These are phyloP conservation scores for Wickerhamiella cacticola DNA, from an alignment of 805 yeast species.

Conservation along the genomic window DNA sequence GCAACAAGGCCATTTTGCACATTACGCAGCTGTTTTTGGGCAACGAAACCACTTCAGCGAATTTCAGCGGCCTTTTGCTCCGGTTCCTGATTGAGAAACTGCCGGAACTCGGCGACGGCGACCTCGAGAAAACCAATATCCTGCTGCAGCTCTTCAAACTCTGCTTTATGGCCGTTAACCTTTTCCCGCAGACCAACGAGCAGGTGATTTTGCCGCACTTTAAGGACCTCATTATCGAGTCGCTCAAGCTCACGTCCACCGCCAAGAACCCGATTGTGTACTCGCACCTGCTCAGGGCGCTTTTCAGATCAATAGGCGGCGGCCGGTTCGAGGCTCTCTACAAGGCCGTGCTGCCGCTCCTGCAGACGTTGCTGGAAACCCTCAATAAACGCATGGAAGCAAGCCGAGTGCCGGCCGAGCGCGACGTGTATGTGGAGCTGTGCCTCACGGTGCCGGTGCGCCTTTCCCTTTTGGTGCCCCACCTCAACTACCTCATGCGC, in stretches of 20 bases:
- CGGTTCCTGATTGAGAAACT: slow-evolving; percentile 63
- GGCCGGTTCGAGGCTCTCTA: slow-evolving; percentile 89
- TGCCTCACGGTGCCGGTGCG: slow-evolving; percentile 95
- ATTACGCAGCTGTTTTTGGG: slow-evolving; percentile 90
- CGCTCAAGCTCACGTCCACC: slow-evolving; percentile 64
- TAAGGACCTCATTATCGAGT: slow-evolving; percentile 67
- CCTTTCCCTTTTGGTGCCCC: slow-evolving; percentile 85
- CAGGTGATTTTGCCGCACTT: slow-evolving; percentile 78
- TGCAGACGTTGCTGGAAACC: slow-evolving; percentile 77
- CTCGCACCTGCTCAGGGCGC: slow-evolving; percentile 73
- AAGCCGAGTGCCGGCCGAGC: slow-evolving; percentile 77
- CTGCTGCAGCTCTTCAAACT: slow-evolving; percentile 77
- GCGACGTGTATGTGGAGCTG: slow-evolving; percentile 87
- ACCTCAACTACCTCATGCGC: slow-evolving; percentile 71
- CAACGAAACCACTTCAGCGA: slow-evolving; percentile 86
- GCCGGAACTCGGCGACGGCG: slow-evolving; percentile 68
- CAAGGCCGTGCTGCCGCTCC: slow-evolving; percentile 81
- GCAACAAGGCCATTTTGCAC: slow-evolving; percentile 75
- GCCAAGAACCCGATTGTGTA: slow-evolving; percentile 87
- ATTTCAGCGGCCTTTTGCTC: slow-evolving; percentile 73
- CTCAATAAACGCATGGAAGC: slow-evolving; percentile 71
- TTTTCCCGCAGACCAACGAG: slow-evolving; percentile 78
- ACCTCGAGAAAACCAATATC: slow-evolving; percentile 64
- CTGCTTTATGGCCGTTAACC: slow-evolving; percentile 89
- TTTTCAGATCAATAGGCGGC: slow-evolving; percentile 92